Percentiles rank a stretch among this genome's conserved stretches.
Evolutionary conservation across 169 alveolate species (phyloP).

Genomic region (Cryptosporidium parvum): DNA sequence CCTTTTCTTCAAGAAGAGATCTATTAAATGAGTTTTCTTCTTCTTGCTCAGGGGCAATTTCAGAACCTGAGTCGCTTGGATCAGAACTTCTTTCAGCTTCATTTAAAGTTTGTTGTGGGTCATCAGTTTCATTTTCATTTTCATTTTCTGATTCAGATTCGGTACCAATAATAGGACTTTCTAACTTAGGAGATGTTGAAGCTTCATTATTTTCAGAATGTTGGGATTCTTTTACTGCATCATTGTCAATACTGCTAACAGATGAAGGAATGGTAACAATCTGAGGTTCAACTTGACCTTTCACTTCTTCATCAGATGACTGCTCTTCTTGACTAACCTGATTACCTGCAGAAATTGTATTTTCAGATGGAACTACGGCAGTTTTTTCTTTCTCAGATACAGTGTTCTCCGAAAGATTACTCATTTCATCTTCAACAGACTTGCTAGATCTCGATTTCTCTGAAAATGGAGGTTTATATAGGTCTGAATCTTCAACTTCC

Average conservation of each 20-base stretch:
- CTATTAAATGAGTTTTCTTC: not conserved
- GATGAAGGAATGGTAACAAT: not conserved
- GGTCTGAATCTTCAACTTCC: not conserved
- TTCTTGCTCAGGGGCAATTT: not conserved
- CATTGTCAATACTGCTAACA: not conserved
- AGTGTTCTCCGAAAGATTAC: not conserved
- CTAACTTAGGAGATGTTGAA: constrained; percentile 1
- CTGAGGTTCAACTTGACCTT: not conserved
- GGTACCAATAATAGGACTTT: not conserved
- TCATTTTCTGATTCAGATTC: constrained; percentile 12
- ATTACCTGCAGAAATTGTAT: not conserved
- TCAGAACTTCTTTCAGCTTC: not conserved
- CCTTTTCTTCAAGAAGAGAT: not conserved
- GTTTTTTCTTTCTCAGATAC: not conserved
- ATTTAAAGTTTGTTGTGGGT: not conserved
- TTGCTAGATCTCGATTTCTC: not conserved
- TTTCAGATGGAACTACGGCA: not conserved
- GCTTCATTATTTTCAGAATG: not conserved
- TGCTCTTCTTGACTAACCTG: not conserved
- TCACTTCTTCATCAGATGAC: not conserved
- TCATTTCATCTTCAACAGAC: not conserved
- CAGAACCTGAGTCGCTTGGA: not conserved
- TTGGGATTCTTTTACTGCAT: not conserved
- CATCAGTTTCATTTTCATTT: not conserved
- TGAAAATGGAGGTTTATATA: not conserved